A percentile compares a stretch with the other conserved stretches of the same genome.
These are phyloP conservation scores for Microbotryum intermedium DNA, from an alignment of 1,284 basidiomycete genomes.

Conservation along the genomic window DNA sequence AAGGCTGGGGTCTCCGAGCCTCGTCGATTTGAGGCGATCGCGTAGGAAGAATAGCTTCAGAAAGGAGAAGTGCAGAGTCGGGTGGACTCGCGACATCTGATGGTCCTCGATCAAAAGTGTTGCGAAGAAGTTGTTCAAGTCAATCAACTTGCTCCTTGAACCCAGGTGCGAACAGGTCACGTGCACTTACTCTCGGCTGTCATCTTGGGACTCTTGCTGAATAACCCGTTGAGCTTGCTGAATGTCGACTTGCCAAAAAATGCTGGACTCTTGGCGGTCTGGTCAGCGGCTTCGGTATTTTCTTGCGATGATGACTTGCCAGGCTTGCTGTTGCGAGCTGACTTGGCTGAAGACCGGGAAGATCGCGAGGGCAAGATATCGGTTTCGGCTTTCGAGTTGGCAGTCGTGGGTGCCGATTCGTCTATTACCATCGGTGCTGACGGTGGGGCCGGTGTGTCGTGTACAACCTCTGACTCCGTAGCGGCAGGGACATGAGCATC, in stretches of 20 bases:
- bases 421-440: neutral
- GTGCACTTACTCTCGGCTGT: too few relatives aligned
- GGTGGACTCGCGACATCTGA: neutral
- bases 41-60: neutral
- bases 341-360: too few relatives aligned
- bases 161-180: too few relatives aligned
- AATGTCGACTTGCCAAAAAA: constrained; percentile 18
- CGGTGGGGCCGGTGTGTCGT: neutral
- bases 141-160: too few relatives aligned
- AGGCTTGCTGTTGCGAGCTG: too few relatives aligned
- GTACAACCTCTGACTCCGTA: neutral
- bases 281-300: neutral
- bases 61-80: neutral
- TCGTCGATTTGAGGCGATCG: too few relatives aligned
- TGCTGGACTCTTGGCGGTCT: constrained; percentile 8
- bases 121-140: neutral
- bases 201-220: constrained; percentile 1
- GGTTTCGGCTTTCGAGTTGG: too few relatives aligned
- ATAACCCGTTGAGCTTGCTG: constrained; percentile 12
- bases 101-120: too few relatives aligned
- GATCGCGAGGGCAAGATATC: too few relatives aligned
- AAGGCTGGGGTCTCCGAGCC: too few relatives aligned
- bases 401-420: too few relatives aligned
- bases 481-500: neutral
- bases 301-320: constrained; percentile 1